Evolutionary conservation across 2,329 filamentous ascomycete species (phyloP), one percentile per base, ranked within the genome.

Genomic region (Claviceps africana): DNA sequence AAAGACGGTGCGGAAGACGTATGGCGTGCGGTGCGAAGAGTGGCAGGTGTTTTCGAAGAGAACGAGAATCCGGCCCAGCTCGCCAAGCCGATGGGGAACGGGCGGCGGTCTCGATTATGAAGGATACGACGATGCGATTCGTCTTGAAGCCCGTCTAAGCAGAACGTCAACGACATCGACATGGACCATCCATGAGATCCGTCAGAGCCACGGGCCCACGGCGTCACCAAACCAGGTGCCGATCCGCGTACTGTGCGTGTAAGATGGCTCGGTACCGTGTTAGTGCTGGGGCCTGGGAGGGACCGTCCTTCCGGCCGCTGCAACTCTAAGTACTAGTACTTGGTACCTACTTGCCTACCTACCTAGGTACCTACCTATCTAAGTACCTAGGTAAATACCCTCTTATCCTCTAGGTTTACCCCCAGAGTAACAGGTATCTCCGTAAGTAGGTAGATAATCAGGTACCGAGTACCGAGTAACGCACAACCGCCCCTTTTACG

Each of bases 181-280:
- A 33, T 13, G 42, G 21, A 15, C 37, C 37, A n/a, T 40, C 37
- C 17, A 40, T 17, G 15, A 25, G 25, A 25, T 25, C 25, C 42
- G 9, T 17, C 21, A 44, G 25, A 45, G 53, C 31, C 31, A 33
- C 8, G 43, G 25, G 25, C 25, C 53, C 50, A 48, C 35, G 30
- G 51, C 51, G 53, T 55, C 53, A 55, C 51, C 53, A 53, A 45
- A 43, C 53, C 47, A 44, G 44, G 25, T 35, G 30, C 37, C 46
- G 48, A 48, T 55, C 55, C 54, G 47, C 51, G 35, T 47, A 55
- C 55, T 40, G 55, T 56, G 48, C 52, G 50, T 39, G 50, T 39
- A 19, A 5, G 1, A 15, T 17, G 4, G 10, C 2, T 15, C 10
- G 11, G 21, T 51, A 48, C 44, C 51, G 28, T 47, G 33, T n/a